phyloP scores from a whole-genome alignment of 305 asterid species.

The Caryopteris hybrid region DNA sequence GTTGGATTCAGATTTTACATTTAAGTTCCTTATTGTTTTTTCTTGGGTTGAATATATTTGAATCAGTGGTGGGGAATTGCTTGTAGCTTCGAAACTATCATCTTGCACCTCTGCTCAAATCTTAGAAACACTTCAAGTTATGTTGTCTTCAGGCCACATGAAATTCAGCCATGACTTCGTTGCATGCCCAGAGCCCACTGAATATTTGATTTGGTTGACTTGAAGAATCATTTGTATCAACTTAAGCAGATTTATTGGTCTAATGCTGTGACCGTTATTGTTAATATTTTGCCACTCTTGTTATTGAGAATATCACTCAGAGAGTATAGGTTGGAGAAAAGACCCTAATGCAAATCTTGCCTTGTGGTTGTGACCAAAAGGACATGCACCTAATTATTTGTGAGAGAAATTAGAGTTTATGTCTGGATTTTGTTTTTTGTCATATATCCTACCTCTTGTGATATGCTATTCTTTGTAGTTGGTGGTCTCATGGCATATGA shows the following conservation, averaged over 20 bases:
- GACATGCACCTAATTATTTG: not conserved
- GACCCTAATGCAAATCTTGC: not conserved
- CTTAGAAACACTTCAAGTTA: not conserved
- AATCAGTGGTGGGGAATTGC: not conserved
- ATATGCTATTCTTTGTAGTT: conserved; percentile 42
- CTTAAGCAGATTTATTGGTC: not conserved
- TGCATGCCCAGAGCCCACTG: not conserved
- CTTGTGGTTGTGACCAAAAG: not conserved
- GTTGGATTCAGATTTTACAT: not conserved
- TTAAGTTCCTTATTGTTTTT: not conserved
- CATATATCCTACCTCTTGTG: not conserved
- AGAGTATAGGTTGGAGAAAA: not conserved
- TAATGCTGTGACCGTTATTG: not conserved
- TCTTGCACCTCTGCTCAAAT: not conserved
- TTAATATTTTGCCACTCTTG: not conserved
- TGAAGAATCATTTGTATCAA: not conserved
- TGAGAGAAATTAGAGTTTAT: not conserved
- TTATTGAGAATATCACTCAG: not conserved
- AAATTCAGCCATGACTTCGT: not conserved
- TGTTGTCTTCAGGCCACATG: not conserved
- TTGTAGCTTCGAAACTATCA: not conserved
- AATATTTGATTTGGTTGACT: not conserved
- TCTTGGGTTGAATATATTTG: not conserved
- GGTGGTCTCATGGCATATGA: conserved; percentile 99
- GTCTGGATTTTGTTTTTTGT: not conserved